Evolutionary conservation across 768 basidiomycete species (phyloP), one percentile per base, ranked within the genome.

Genomic region (Suillus clintonianus): DNA sequence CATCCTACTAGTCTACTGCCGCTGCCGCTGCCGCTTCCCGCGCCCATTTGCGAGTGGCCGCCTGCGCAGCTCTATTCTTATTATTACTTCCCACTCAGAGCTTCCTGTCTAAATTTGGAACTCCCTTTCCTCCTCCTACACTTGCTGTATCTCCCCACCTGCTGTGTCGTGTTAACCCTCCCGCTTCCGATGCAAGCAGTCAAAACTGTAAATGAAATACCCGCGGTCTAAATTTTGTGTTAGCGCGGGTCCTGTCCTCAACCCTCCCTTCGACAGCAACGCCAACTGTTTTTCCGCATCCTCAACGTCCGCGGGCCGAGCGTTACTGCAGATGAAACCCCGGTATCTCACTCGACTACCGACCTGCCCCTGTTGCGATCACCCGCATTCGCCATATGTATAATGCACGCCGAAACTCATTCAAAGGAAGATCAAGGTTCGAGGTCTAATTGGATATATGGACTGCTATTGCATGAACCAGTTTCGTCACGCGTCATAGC

Each of bases 61-160:
- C 50, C 45, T 41, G 48, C 62, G 60, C 65, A 65, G 68, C 68
- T 48, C 48, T 43, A 24, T 34, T 50, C 24, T 50, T 11, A 45
- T 34, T 47, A 53, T 43, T 55, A n/a, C 17, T 45, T 62, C 57
- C 53, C 36, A 37, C 51, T 15, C 60, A 59, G n/a, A 32, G 22
- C 57, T 61, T 43, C 34, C 9, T 9, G 8, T 24, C 63, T 64
- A 71, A 63, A 67, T 61, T 50, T 61, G 68, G 65, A 34, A 61
- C 61, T 10, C 4, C 1, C n/a, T 39, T 60, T 39, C 42, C 30
- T 62, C 4, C 19, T 60, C 34, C 55, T 55, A 39, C 42, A 45
- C 30, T 34, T 47, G 42, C 24, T 19, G 41, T 34, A 34, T 59
- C 41, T 41, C 17, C n/a, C 45, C 41, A 48, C 9, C 27, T 34